Evolutionary conservation across 2,329 filamentous ascomycete species (phyloP), one percentile per base, ranked within the genome.

Genomic region (Lasiodiplodia theobromae): DNA sequence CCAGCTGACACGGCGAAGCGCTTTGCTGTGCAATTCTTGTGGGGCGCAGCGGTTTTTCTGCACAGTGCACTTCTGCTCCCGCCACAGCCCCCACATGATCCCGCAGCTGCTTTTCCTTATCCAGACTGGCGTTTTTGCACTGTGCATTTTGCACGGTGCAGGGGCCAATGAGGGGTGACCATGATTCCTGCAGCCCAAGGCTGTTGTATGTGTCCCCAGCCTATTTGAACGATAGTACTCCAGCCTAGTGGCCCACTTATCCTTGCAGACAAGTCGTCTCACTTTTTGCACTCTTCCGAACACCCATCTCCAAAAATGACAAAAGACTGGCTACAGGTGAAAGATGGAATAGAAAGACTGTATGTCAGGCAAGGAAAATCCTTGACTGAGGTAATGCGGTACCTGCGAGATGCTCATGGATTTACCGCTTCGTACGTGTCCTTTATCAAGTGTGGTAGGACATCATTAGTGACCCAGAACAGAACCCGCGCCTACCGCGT

Each of bases 301-400:
- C n/a, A 28, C 25, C 34, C 44, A 34, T 16, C 38, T 23, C 6
- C 11, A 25, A 16, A 10, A 11, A 68, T 68, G 67, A 68, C 67
- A 37, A 53, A 65, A 21, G 56, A 68, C 54, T 68, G 67, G 67
- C 16, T 57, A 21, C 49, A 65, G 14, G 67, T 68, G 21, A 64
- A 63, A 28, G 38, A 34, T 31, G 18, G 14, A 23, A 68, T 68
- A 21, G 31, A 51, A n/a, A 23, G 65, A 14, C 37, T 64, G 4
- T 68, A 68, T 37, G 56, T 54, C 23, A 47, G 57, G 18, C 60
- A 66, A 25, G 57, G 49, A 6, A 60, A 57, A 37, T 63, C 67
- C 18, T 52, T 68, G 25, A 52, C 52, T 10, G 58, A 56, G 34
- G 67, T 68, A 16, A 21, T 14, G 37, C 51, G 52, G 4, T 23